Evolutionary conservation across 2,329 filamentous ascomycete genomes (phyloP).

Genomic region (Calonectria pauciramosa): DNA sequence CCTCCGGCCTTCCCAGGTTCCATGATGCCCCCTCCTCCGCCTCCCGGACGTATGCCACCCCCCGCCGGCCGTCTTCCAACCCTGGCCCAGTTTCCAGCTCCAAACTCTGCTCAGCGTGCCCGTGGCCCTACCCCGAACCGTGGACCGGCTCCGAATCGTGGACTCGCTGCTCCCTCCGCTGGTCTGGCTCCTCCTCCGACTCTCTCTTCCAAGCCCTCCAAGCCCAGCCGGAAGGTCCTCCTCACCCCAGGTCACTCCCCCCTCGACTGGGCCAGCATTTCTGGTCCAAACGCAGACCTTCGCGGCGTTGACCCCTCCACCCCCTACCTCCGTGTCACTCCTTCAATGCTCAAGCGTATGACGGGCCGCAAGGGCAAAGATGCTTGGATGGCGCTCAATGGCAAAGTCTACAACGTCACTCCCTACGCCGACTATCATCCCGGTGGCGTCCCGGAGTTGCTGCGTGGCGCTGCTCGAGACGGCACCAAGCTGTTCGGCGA

Average conservation of each 20-base stretch:
- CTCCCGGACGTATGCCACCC: slow-evolving; percentile 37
- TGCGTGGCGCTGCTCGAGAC: slow-evolving; percentile 73
- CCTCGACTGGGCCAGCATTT: slow-evolving; percentile 92
- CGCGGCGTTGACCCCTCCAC: slow-evolving; percentile 69
- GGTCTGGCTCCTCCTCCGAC: slow-evolving; percentile 70
- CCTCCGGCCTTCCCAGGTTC: slow-evolving; percentile 33
- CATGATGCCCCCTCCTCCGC: slow-evolving; percentile 49
- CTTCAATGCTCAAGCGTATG: slow-evolving; percentile 81
- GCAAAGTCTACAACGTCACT: slow-evolving; percentile 93
- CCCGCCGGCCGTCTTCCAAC: slow-evolving; percentile 48
- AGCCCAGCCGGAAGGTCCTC: slow-evolving; percentile 78
- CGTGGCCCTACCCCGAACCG: slow-evolving; percentile 59
- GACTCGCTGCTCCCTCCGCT: slow-evolving; percentile 45
- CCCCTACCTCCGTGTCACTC: slow-evolving; percentile 81
- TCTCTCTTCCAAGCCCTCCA: slow-evolving; percentile 64
- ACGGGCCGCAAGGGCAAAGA: slow-evolving; percentile 88
- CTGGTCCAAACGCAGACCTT: slow-evolving; percentile 74
- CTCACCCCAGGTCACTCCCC: slow-evolving; percentile 94
- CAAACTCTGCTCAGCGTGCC: slow-evolving; percentile 67
- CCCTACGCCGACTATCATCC: slow-evolving; percentile 94
- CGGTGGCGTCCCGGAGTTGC: slow-evolving; percentile 82
- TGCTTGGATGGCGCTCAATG: slow-evolving; percentile 91
- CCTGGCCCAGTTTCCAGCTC: slow-evolving; percentile 63
- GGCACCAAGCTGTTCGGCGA: slow-evolving; percentile 75
- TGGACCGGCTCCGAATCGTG: slow-evolving; percentile 56